Conservation (phyloP, 2,329 filamentous ascomycete species). For the Hypoxylon sp. region DNA sequence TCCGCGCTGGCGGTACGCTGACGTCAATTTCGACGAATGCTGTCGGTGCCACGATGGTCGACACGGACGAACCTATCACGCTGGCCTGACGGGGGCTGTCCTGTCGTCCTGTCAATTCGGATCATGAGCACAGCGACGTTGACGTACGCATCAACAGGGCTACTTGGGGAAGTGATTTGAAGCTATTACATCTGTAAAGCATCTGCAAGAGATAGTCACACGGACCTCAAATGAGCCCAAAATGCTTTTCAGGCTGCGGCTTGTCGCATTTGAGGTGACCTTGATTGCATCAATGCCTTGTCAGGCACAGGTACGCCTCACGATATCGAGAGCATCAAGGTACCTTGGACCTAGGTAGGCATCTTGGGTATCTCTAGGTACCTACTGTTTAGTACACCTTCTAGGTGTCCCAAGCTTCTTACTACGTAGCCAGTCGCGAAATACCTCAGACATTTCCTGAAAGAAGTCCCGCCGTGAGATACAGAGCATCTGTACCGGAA, state of each 20-base stretch:
- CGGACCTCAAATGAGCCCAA: slow-evolving; percentile 8
- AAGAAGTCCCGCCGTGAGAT: too few relatives aligned
- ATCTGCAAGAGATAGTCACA: background rate
- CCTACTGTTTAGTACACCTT: too few relatives aligned
- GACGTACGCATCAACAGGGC: slow-evolving; percentile 19
- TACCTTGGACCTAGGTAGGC: too few relatives aligned
- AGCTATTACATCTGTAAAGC: slow-evolving; percentile 1
- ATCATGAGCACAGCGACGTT: slow-evolving; percentile 25
- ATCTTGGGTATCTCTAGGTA: too few relatives aligned
- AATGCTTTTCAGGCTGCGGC: slow-evolving; percentile 8
- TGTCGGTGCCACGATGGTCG: slow-evolving; percentile 18
- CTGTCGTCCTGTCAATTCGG: slow-evolving; percentile 20
- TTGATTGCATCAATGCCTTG: slow-evolving; percentile 15
- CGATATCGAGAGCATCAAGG: slow-evolving; percentile 5
- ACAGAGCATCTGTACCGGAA: too few relatives aligned
- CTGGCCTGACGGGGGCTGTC: slow-evolving; percentile 10
- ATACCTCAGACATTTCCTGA: too few relatives aligned
- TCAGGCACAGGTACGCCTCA: background rate
- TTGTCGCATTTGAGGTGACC: slow-evolving; percentile 4
- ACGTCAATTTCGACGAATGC: slow-evolving; percentile 26
- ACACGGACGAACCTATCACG: slow-evolving; percentile 21
- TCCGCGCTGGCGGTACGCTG: slow-evolving; percentile 31
- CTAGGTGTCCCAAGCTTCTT: too few relatives aligned
- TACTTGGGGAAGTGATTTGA: slow-evolving; percentile 7
- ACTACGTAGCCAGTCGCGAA: too few relatives aligned